These are phyloP conservation scores for Pyronema omphalodes DNA, from an alignment of 495 filamentous ascomycete genomes.

Conservation along the genomic window DNA sequence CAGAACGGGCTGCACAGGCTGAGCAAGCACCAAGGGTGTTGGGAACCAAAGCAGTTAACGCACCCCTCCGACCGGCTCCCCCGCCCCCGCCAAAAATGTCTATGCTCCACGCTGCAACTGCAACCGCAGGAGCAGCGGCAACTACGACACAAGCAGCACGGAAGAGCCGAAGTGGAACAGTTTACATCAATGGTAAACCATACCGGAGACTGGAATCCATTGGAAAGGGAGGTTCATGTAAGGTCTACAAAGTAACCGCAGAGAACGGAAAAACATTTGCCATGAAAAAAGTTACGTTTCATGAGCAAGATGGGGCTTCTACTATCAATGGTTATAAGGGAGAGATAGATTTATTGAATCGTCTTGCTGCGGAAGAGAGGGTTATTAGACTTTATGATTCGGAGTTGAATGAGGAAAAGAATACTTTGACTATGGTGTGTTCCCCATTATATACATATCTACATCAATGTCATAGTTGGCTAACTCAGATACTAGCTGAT, in stretches of 20 bases:
- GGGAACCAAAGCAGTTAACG: slow-evolving; percentile 57
- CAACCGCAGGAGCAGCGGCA: slow-evolving; percentile 55
- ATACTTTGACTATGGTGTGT: slow-evolving; percentile 63
- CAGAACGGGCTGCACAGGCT: not conserved
- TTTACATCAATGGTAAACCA: slow-evolving; percentile 76
- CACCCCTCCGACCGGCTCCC: slow-evolving; percentile 54
- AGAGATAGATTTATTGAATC: slow-evolving; percentile 81
- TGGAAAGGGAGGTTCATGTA: slow-evolving; percentile 76
- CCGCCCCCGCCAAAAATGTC: slow-evolving; percentile 89
- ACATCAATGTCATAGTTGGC: not conserved
- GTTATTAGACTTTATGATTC: slow-evolving; percentile 82
- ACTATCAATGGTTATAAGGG: slow-evolving; percentile 83
- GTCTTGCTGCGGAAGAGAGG: slow-evolving; percentile 62
- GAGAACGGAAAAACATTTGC: slow-evolving; percentile 91
- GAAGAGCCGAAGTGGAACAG: slow-evolving; percentile 50
- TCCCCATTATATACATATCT: slow-evolving; percentile 2
- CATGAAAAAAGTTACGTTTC: slow-evolving; percentile 77
- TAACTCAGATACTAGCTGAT: slow-evolving; percentile 47
- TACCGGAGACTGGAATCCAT: slow-evolving; percentile 80
- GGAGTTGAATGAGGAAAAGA: slow-evolving; percentile 78
- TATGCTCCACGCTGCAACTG: slow-evolving; percentile 75
- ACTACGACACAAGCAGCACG: slow-evolving; percentile 31
- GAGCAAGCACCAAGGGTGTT: slow-evolving; percentile 54
- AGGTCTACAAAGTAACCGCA: slow-evolving; percentile 91
- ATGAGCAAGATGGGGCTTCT: slow-evolving; percentile 51